These are phyloP conservation scores for Colletotrichum filicis DNA, from an alignment of 2,329 filamentous ascomycete genomes.

Conservation along the genomic window DNA sequence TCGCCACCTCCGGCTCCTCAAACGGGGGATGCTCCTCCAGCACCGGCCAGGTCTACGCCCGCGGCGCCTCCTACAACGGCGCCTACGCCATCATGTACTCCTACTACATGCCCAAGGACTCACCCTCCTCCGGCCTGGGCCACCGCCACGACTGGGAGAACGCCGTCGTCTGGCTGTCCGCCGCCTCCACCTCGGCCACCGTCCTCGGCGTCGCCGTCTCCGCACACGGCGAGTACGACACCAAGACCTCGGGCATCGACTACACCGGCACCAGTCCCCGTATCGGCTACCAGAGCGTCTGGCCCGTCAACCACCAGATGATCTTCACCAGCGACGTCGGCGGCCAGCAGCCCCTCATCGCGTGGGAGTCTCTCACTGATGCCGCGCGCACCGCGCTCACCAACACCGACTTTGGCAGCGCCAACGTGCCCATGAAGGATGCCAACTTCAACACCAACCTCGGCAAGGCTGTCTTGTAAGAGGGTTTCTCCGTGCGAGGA, in stretches of 20 bases:
- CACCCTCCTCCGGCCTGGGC: constrained; percentile 46
- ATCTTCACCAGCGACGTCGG: constrained; percentile 47
- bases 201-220: constrained; percentile 46
- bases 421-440: constrained; percentile 50
- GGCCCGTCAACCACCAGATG: constrained; percentile 48
- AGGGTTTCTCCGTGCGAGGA: rapidly evolving
- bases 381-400: constrained; percentile 47
- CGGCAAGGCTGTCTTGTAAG: constrained; percentile 29
- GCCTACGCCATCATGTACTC: constrained; percentile 47
- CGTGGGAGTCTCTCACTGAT: constrained; percentile 49
- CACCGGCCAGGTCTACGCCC: constrained; percentile 48
- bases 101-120: constrained; percentile 55
- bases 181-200: constrained; percentile 39
- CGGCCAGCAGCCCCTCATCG: constrained; percentile 51
- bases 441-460: constrained; percentile 35
- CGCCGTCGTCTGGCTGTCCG: constrained; percentile 46
- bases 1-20: constrained; percentile 40
- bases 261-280: constrained; percentile 43
- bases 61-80: constrained; percentile 41
- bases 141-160: constrained; percentile 52
- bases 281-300: constrained; percentile 45
- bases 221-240: constrained; percentile 45
- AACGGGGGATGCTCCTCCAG: constrained; percentile 42
- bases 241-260: constrained; percentile 38
- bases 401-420: constrained; percentile 51